phyloP scores from a whole-genome alignment of 2,329 filamentous ascomycete genomes.

The Paracamarosporium sp. region DNA sequence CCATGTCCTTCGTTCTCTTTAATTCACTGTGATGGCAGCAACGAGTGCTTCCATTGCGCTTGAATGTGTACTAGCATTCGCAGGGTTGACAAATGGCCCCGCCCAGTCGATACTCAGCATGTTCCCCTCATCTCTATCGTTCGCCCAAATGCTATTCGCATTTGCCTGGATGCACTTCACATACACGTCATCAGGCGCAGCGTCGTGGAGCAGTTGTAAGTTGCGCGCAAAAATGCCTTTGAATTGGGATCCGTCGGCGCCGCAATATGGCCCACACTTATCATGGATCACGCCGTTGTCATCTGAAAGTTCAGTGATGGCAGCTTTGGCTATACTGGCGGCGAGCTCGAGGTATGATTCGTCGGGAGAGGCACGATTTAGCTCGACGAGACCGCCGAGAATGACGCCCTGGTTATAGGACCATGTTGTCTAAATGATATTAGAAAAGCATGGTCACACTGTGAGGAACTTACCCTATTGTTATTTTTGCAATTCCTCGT shows the following conservation, averaged over 20 bases:
- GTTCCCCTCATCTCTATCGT: slow-evolving; percentile 59
- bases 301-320: slow-evolving; percentile 44
- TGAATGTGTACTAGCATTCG: slow-evolving; percentile 66
- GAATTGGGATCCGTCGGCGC: slow-evolving; percentile 65
- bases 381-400: slow-evolving; percentile 63
- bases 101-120: slow-evolving; percentile 70
- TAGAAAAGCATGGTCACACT: not conserved
- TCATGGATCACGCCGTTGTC: slow-evolving; percentile 50
- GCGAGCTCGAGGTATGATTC: slow-evolving; percentile 44
- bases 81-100: slow-evolving; percentile 61
- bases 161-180: slow-evolving; percentile 64
- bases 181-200: slow-evolving; percentile 58
- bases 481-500: slow-evolving; percentile 61
- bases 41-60: slow-evolving; percentile 72
- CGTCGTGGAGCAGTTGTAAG: slow-evolving; percentile 63
- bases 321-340: slow-evolving; percentile 47
- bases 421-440: slow-evolving; percentile 46
- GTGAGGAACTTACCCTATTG: slow-evolving; percentile 35
- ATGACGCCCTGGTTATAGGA: slow-evolving; percentile 69
- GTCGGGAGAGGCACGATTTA: slow-evolving; percentile 51
- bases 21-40: slow-evolving; percentile 55
- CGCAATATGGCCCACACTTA: slow-evolving; percentile 47
- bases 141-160: slow-evolving; percentile 70
- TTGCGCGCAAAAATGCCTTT: slow-evolving; percentile 76
- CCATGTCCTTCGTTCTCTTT: not conserved